Evolutionary conservation across 1,139 yeast species (phyloP).

Genomic region (Yamadazyma dushanensis): DNA sequence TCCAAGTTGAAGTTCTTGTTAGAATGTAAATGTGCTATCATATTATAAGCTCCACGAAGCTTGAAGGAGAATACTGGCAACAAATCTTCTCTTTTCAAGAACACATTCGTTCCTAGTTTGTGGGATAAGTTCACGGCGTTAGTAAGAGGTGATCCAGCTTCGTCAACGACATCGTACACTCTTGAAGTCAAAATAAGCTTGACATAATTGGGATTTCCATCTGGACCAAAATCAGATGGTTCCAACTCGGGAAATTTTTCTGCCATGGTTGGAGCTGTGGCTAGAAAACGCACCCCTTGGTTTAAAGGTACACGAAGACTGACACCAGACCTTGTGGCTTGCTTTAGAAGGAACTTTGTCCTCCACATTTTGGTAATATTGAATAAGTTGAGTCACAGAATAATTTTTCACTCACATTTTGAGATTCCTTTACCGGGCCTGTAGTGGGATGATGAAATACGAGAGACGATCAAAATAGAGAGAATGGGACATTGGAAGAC

Average conservation of each 20-base stretch:
- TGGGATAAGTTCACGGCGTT: conserved; percentile 75
- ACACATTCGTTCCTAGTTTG: conserved; percentile 68
- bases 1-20: conserved; percentile 60
- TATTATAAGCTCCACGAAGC: conserved; percentile 95
- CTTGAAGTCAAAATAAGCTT: conserved; percentile 86
- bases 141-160: conserved; percentile 77
- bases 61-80: conserved; percentile 95
- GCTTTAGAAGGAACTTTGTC: too few relatives aligned
- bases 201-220: conserved; percentile 88
- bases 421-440: conserved; percentile 1
- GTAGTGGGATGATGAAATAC: not conserved
- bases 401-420: conserved; percentile 1
- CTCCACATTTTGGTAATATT: conserved; percentile 1
- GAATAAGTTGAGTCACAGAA: not conserved
- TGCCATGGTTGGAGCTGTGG: conserved; percentile 1
- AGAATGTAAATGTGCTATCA: conserved; percentile 81
- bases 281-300: not conserved
- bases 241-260: conserved; percentile 49
- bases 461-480: too few relatives aligned
- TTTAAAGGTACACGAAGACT: not conserved
- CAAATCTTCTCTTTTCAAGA: conserved; percentile 86
- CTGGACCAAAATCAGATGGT: conserved; percentile 50
- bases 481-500: too few relatives aligned
- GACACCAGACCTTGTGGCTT: too few relatives aligned
- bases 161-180: conserved; percentile 87